Conservation (phyloP, 441 rosid genomes). For the Breynia disticha region DNA sequence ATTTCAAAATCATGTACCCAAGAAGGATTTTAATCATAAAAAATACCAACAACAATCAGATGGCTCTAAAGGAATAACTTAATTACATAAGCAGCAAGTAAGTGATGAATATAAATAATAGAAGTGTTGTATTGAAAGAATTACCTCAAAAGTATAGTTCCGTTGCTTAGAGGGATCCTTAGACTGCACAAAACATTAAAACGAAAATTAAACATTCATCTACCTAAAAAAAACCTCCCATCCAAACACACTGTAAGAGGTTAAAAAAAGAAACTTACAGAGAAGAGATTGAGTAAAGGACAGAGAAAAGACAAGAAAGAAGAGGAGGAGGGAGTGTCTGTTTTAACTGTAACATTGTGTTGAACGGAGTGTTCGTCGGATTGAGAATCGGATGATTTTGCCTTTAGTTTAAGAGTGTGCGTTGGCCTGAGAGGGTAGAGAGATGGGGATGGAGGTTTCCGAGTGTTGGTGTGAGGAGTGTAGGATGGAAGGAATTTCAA, state of each 20-base stretch:
- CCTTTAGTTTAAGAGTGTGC: too few species aligned
- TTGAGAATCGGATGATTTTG: slow-evolving; percentile 11
- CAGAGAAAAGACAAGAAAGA: slow-evolving; percentile 73
- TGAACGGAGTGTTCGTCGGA: slow-evolving; percentile 6
- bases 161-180: slow-evolving; percentile 65
- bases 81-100: not conserved
- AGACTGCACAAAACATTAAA: slow-evolving; percentile 33
- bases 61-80: not conserved
- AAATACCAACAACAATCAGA: not conserved
- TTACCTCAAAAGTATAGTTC: slow-evolving; percentile 59
- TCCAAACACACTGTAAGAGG: too few species aligned
- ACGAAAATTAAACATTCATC: too few species aligned
- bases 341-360: slow-evolving; percentile 7
- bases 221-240: too few species aligned
- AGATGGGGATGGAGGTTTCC: too few species aligned
- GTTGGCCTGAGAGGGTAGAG: too few species aligned
- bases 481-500: too few species aligned
- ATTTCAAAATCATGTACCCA: not conserved
- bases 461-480: too few species aligned
- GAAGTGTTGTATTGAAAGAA: not conserved
- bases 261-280: slow-evolving; percentile 39
- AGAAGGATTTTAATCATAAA: not conserved
- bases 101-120: too few species aligned
- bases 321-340: slow-evolving; percentile 11
- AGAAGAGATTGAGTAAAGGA: slow-evolving; percentile 68